Conservation (phyloP, 2,329 filamentous ascomycete species). For the Curvularia sp. region DNA sequence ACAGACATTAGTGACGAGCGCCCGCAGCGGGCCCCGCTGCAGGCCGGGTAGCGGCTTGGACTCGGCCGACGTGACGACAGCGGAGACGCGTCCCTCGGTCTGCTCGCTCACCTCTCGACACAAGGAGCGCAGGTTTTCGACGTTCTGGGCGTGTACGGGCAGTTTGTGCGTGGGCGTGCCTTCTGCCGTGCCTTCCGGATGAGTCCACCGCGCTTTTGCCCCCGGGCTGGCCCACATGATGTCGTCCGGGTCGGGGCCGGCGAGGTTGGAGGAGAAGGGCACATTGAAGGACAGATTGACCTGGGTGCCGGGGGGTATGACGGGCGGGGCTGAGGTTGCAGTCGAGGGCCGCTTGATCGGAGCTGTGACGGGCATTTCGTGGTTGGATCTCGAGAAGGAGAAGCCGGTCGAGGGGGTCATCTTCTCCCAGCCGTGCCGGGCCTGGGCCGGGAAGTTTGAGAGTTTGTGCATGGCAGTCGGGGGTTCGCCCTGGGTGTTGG, state of each 20-base stretch:
- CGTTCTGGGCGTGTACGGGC: constrained; percentile 88
- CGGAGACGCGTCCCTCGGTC: constrained; percentile 72
- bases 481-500: constrained; percentile 38
- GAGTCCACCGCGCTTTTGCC: constrained; percentile 90
- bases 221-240: constrained; percentile 90
- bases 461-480: constrained; percentile 68
- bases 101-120: constrained; percentile 80
- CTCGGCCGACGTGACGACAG: constrained; percentile 81
- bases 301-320: constrained; percentile 74
- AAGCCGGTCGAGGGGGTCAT: constrained; percentile 69
- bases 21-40: constrained; percentile 58
- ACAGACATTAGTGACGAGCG: constrained; percentile 79
- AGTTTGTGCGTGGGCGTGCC: constrained; percentile 85
- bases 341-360: constrained; percentile 64
- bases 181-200: constrained; percentile 84
- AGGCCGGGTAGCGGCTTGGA: constrained; percentile 67
- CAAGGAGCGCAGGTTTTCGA: constrained; percentile 77
- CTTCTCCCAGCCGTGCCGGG: constrained; percentile 71
- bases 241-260: constrained; percentile 91
- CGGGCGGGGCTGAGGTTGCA: constrained; percentile 60
- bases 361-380: constrained; percentile 60
- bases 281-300: constrained; percentile 98
- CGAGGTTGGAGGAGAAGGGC: constrained; percentile 89
- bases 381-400: constrained; percentile 66
- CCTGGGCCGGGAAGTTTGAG: constrained; percentile 70